These are phyloP conservation scores for Phytopythium montanum DNA, from an alignment of 352 stramenopile genomes.

Conservation along the genomic window DNA sequence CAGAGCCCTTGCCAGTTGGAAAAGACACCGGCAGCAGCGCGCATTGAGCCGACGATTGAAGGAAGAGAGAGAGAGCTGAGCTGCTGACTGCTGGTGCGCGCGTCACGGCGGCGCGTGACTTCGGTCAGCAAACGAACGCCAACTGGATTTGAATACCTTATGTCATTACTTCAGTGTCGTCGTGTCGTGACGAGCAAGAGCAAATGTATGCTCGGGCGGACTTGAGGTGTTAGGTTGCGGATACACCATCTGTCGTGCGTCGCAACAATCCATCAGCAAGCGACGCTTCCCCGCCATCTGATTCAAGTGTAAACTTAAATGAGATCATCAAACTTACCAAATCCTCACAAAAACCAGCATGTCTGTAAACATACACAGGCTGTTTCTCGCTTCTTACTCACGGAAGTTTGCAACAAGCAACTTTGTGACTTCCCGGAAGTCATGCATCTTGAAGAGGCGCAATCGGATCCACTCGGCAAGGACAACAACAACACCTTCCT, in stretches of 20 bases:
- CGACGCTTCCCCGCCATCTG: background rate
- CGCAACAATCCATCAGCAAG: background rate
- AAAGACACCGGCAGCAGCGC: background rate
- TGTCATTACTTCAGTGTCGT: background rate
- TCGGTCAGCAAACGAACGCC: background rate
- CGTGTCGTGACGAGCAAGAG: background rate
- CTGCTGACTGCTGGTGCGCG: conserved; percentile 1
- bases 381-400: background rate
- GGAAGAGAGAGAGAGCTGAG: background rate
- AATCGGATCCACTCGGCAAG: too few relatives aligned
- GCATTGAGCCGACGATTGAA: background rate
- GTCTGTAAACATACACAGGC: too few relatives aligned
- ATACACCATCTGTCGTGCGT: conserved; percentile 1
- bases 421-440: background rate
- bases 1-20: background rate
- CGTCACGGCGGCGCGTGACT: background rate
- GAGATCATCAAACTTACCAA: too few relatives aligned
- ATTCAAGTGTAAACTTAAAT: background rate
- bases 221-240: background rate
- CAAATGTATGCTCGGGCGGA: background rate
- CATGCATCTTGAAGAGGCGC: conserved; percentile 1
- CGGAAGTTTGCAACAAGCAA: background rate
- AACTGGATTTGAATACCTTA: background rate
- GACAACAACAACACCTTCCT: background rate
- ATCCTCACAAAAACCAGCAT: too few relatives aligned